Base-by-base conservation (phyloP, 805 yeast genomes). In the Kuraishia hungarica region DNA sequence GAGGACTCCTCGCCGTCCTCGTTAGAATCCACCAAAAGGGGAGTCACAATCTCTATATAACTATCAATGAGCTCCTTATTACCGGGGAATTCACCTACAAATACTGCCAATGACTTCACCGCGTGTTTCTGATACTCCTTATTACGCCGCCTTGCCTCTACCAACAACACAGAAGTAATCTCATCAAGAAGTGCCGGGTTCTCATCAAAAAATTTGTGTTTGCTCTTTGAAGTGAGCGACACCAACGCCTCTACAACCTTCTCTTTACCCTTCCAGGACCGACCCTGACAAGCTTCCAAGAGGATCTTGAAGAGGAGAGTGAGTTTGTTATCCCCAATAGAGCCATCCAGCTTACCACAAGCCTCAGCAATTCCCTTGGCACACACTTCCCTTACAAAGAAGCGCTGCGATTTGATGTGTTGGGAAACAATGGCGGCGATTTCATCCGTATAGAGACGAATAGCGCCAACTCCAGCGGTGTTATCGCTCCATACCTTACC, bases 181-280 rank as follows among this genome's bases (percentile, higher is more conserved):
- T 61, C 65, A 1, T 65, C 67, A 35, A 72, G 64, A 5, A 81
- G 50, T 0, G 64, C 73, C 1, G 60, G 56, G 35, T 71, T 63
- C 2, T 71, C 61, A 0, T 56, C 50, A 0, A 53, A 39, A 15
- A 84, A 60, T 50, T 64, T 72, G 0, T 60, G 61, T 51, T 73
- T 68, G 8, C 82, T 75, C 57, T 80, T 81, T 19, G 72, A 62
- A 0, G 85, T 64, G 35, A 87, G 73, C 1, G 81, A 69, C 0
- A 88, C 86, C 54, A 92, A 70, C 0, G 97, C 88, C 43, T 81
- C 82, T 20, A 90, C 72, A 1, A 94, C 78, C 28, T 75, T 68
- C 61, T 91, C 97, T 63, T 93, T 93, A 5, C 97, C 98, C 17
- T 77, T 76, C 94, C 97, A 93, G 10, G 93, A 80, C 57, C 96